These are phyloP conservation scores for Pestalotiopsis sp. DNA, from an alignment of 2,329 filamentous ascomycete species.

Conservation along the genomic window DNA sequence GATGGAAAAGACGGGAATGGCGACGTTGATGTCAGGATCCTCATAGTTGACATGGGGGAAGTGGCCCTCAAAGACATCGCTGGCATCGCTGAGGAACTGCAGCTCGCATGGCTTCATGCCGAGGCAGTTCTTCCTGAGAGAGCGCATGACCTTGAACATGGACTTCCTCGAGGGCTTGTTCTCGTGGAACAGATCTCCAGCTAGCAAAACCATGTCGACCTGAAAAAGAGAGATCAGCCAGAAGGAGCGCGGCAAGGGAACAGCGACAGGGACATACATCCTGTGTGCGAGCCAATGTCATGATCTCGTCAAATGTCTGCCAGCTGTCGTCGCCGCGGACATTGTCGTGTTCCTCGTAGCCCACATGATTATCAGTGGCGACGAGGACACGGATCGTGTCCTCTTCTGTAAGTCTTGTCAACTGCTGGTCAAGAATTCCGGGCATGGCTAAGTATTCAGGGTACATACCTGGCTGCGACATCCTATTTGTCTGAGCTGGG, in stretches of 20 bases:
- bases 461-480: slow-evolving; percentile 27
- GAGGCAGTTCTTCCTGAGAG: slow-evolving; percentile 87
- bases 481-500: slow-evolving; percentile 10
- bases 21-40: slow-evolving; percentile 94
- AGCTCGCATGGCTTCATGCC: slow-evolving; percentile 95
- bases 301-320: slow-evolving; percentile 93
- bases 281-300: slow-evolving; percentile 80
- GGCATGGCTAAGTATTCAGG: neutral
- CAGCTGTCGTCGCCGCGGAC: slow-evolving; percentile 97
- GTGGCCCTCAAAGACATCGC: slow-evolving; percentile 84
- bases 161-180: slow-evolving; percentile 96
- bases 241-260: slow-evolving; percentile 1
- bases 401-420: slow-evolving; percentile 41
- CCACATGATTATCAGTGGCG: slow-evolving; percentile 96
- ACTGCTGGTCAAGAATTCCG: neutral
- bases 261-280: slow-evolving; percentile 56
- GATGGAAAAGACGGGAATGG: slow-evolving; percentile 96
- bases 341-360: slow-evolving; percentile 89
- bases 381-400: slow-evolving; percentile 95
- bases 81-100: slow-evolving; percentile 91
- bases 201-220: slow-evolving; percentile 95
- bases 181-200: slow-evolving; percentile 95
- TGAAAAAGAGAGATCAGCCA: slow-evolving; percentile 27
- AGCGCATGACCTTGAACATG: slow-evolving; percentile 97
- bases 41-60: slow-evolving; percentile 98